Evolutionary conservation across 2,329 filamentous ascomycete species (phyloP).

Genomic region (Clonostachys sp.): DNA sequence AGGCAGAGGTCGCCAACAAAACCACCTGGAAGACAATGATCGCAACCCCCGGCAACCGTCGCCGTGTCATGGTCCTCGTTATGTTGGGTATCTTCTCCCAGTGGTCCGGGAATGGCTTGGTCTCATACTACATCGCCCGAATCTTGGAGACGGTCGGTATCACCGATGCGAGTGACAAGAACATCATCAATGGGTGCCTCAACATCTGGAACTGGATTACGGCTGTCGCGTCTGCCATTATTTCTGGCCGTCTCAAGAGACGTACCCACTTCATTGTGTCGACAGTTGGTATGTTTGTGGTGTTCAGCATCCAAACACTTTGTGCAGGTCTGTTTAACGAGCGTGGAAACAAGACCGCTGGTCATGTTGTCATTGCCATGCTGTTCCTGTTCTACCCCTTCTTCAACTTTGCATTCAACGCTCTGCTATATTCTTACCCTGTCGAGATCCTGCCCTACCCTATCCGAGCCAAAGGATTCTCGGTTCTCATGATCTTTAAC

Average conservation of each 20-base stretch:
- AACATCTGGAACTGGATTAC: not conserved
- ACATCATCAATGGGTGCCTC: not conserved
- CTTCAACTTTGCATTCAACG: not conserved
- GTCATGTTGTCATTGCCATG: not conserved
- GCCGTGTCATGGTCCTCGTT: slow-evolving; percentile 35
- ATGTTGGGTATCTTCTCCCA: slow-evolving; percentile 41
- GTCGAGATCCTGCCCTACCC: not conserved
- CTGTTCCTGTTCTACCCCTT: not conserved
- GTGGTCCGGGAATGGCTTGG: slow-evolving; percentile 19
- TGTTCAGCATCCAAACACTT: not conserved
- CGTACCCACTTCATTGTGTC: not conserved
- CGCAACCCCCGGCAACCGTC: slow-evolving; percentile 13
- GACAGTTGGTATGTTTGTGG: not conserved
- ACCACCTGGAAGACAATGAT: slow-evolving; percentile 4
- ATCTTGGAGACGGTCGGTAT: not conserved
- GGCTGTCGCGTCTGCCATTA: not conserved
- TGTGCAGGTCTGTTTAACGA: not conserved
- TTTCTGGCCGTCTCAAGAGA: not conserved
- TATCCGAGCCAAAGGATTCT: not conserved
- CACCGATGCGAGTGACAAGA: not conserved
- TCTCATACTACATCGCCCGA: slow-evolving; percentile 5
- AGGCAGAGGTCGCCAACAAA: slow-evolving; percentile 22
- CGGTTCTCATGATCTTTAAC: not conserved
- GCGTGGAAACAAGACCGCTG: not conserved
- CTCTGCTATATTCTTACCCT: not conserved